A percentile compares a stretch with the other conserved stretches of the same genome.
Evolutionary conservation across 306 rosid genomes (phyloP).

Genomic region (Vicia sativa): DNA sequence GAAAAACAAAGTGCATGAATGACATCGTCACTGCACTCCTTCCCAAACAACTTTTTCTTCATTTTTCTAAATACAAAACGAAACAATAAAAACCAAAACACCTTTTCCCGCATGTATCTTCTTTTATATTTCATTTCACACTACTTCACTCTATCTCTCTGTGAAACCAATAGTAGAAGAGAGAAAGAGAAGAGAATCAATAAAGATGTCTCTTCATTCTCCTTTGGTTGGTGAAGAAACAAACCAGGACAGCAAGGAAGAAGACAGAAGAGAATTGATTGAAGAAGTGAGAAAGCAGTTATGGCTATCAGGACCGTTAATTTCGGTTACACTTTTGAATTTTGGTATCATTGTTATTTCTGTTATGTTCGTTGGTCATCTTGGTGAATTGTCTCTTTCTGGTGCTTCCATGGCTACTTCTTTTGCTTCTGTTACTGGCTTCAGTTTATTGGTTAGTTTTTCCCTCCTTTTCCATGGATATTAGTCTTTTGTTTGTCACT

Average conservation of each 20-base stretch:
- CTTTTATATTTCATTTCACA: too few relatives aligned
- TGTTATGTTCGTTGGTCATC: conserved; percentile 81
- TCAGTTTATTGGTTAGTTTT: conserved; percentile 65
- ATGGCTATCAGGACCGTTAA: conserved; percentile 81
- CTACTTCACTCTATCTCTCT: too few relatives aligned
- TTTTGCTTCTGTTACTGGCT: conserved; percentile 74
- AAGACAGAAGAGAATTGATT: conserved; percentile 9
- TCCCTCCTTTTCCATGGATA: too few relatives aligned
- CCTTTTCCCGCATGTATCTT: too few relatives aligned
- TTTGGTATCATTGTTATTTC: conserved; percentile 55
- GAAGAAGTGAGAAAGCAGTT: conserved; percentile 71
- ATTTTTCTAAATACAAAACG: too few relatives aligned
- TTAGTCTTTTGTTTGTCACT: too few relatives aligned
- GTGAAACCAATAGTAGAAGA: neutral
- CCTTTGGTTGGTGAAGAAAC: conserved; percentile 2
- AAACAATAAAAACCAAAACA: too few relatives aligned
- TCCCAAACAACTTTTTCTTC: too few relatives aligned
- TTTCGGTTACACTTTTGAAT: conserved; percentile 52
- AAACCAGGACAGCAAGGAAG: neutral
- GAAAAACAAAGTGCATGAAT: too few relatives aligned
- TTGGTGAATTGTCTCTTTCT: conserved; percentile 66
- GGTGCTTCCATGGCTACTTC: conserved; percentile 89
- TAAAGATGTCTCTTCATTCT: neutral
- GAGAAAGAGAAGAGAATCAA: neutral
- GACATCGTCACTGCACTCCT: too few relatives aligned